phyloP scores from a whole-genome alignment of 2,329 filamentous ascomycete species.

The Cordyceps cateniannulata region DNA sequence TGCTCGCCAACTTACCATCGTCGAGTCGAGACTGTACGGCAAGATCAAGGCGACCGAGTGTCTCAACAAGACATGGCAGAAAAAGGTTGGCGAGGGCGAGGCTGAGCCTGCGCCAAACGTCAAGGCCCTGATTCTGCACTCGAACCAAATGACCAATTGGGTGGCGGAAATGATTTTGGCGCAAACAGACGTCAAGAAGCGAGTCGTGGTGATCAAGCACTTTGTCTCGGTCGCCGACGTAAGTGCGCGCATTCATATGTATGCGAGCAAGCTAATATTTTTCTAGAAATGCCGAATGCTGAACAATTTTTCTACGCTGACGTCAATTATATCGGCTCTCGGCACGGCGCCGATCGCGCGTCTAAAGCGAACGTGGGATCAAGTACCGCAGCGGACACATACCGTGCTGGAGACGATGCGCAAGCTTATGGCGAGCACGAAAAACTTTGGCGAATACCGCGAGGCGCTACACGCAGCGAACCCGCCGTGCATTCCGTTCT shows the following conservation, averaged over 20 bases:
- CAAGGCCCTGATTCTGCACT: conserved; percentile 93
- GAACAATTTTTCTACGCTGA: conserved; percentile 97
- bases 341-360: conserved; percentile 93
- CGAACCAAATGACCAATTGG: conserved; percentile 98
- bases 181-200: conserved; percentile 89
- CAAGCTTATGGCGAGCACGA: conserved; percentile 90
- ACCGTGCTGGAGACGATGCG: conserved; percentile 83
- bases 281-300: conserved; percentile 79
- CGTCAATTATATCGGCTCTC: conserved; percentile 93
- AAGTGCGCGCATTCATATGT: conserved; percentile 32
- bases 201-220: conserved; percentile 96
- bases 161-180: conserved; percentile 98
- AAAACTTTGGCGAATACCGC: conserved; percentile 96
- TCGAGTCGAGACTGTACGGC: conserved; percentile 88
- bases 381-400: conserved; percentile 80
- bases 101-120: conserved; percentile 87
- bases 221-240: conserved; percentile 96
- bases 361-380: conserved; percentile 87
- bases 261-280: conserved; percentile 14
- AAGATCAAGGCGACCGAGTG: conserved; percentile 96
- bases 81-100: conserved; percentile 77
- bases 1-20: conserved; percentile 94
- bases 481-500: conserved; percentile 96
- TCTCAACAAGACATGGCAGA: conserved; percentile 98
- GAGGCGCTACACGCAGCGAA: conserved; percentile 89